Conservation (phyloP, 371 early-diverging fungal species). For the Mortierella sp. region DNA sequence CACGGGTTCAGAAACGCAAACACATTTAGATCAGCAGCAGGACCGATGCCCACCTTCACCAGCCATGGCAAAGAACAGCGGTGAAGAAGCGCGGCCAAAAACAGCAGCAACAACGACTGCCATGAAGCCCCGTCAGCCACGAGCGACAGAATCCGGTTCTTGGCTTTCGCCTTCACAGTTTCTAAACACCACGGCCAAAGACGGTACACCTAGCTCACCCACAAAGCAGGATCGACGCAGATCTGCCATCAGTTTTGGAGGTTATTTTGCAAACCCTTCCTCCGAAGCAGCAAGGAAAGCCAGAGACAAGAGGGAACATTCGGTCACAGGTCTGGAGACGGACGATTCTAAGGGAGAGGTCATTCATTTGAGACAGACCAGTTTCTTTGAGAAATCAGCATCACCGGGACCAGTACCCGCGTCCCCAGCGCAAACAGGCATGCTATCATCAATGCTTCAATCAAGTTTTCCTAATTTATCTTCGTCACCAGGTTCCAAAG, state of each 20-base stretch:
- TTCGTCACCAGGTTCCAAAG: slow-evolving; percentile 4
- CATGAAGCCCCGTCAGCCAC: neutral
- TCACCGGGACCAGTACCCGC: slow-evolving; percentile 24
- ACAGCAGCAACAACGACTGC: neutral
- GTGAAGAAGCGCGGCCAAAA: neutral
- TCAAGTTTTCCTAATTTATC: slow-evolving; percentile 11
- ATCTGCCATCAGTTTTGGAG: slow-evolving; percentile 48
- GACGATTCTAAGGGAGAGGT: slow-evolving; percentile 26
- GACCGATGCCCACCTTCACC: slow-evolving; percentile 10
- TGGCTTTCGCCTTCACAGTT: slow-evolving; percentile 17
- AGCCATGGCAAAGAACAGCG: neutral
- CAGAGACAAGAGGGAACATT: slow-evolving; percentile 23
- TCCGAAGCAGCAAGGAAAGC: slow-evolving; percentile 13
- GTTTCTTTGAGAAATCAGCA: slow-evolving; percentile 29
- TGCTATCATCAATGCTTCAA: slow-evolving; percentile 15
- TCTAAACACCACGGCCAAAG: slow-evolving; percentile 3
- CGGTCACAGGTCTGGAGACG: slow-evolving; percentile 19
- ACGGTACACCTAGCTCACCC: neutral
- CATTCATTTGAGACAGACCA: slow-evolving; percentile 35
- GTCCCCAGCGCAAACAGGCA: no score
- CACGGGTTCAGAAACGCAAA: neutral
- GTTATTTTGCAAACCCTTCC: slow-evolving; percentile 31
- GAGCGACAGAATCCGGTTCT: slow-evolving; percentile 13
- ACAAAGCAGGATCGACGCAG: slow-evolving; percentile 46
- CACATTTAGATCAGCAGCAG: neutral